These are phyloP conservation scores for Micractinium sp. DNA, from an alignment of 139 green algal genomes.

Conservation along the genomic window DNA sequence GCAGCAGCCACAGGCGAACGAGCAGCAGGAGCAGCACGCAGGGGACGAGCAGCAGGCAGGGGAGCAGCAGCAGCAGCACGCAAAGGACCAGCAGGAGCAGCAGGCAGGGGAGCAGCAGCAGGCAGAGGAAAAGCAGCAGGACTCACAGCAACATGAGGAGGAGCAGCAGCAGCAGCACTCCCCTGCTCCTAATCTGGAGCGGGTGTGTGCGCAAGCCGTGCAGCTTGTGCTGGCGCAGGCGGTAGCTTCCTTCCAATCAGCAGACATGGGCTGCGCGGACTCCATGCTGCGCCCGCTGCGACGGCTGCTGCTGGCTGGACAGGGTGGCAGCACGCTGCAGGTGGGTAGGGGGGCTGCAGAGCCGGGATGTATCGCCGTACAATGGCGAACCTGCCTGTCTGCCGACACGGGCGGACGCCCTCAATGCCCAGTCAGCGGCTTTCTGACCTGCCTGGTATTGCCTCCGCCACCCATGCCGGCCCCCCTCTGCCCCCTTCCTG, in stretches of 20 bases:
- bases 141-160: not conserved
- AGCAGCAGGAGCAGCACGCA: not conserved
- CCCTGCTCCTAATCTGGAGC: not conserved
- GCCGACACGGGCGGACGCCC: no score
- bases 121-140: not conserved
- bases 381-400: no score
- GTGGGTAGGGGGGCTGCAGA: not conserved
- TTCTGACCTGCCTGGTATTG: no score
- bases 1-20: not conserved
- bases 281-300: conserved; percentile 24
- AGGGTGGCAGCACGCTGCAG: conserved; percentile 14
- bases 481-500: no score
- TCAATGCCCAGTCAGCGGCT: no score
- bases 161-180: not conserved
- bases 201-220: not conserved
- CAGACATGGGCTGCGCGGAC: not conserved
- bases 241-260: not conserved
- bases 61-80: not conserved
- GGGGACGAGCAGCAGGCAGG: not conserved
- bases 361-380: no score
- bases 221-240: not conserved
- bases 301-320: conserved; percentile 15
- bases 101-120: not conserved
- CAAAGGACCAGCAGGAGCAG: not conserved
- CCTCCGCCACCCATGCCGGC: no score